These are phyloP conservation scores for Meripilus lineatus DNA, from an alignment of 1,284 basidiomycete species.

Conservation along the genomic window DNA sequence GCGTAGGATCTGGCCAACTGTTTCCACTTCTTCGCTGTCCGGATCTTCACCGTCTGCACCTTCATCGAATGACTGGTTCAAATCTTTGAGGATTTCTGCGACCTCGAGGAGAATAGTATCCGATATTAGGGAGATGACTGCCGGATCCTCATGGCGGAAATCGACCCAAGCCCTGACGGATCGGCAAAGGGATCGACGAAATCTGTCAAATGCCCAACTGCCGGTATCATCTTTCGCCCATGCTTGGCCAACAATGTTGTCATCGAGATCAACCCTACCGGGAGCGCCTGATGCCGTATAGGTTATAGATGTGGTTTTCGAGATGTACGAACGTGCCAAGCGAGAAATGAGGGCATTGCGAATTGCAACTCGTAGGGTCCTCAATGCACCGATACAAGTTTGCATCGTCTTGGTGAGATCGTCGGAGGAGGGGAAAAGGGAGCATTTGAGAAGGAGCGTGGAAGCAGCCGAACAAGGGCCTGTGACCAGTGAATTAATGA, in stretches of 20 bases:
- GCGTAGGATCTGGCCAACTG: constrained; percentile 55
- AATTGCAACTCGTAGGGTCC: constrained; percentile 61
- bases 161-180: constrained; percentile 56
- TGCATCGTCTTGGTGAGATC: constrained; percentile 28
- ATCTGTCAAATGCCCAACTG: constrained; percentile 56
- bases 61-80: constrained; percentile 65
- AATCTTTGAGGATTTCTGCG: constrained; percentile 61
- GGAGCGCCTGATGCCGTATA: constrained; percentile 59
- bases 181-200: constrained; percentile 48
- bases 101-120: constrained; percentile 66
- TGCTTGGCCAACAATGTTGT: constrained; percentile 61
- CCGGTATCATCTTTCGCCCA: constrained; percentile 60
- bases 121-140: constrained; percentile 12
- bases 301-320: constrained; percentile 42
- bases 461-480: constrained; percentile 63
- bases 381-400: constrained; percentile 59
- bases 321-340: constrained; percentile 61
- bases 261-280: constrained; percentile 50
- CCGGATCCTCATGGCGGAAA: constrained; percentile 17
- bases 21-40: constrained; percentile 61
- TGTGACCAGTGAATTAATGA: constrained; percentile 49
- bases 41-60: constrained; percentile 47
- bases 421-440: constrained; percentile 34
- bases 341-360: constrained; percentile 54
- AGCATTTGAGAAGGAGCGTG: constrained; percentile 52